A percentile compares a stretch with the other conserved stretches of the same genome.
These are phyloP conservation scores for Cetraspora pellucida DNA, from an alignment of 192 early-diverging fungal genomes.

Conservation along the genomic window DNA sequence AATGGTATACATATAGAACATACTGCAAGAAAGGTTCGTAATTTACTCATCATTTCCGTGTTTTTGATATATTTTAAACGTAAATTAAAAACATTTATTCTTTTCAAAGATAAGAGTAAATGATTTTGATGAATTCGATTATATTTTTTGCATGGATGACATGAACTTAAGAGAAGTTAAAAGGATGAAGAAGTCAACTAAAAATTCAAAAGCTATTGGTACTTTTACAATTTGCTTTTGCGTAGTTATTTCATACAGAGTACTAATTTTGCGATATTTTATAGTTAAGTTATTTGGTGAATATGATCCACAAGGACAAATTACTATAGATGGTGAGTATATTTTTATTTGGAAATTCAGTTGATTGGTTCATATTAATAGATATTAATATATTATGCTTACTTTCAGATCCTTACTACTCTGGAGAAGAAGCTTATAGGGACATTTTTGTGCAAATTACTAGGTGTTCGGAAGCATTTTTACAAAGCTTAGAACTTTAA, in stretches of 20 bases:
- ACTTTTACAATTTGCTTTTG: conserved; percentile 31
- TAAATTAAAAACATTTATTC: neutral
- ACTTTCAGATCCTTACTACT: conserved; percentile 61
- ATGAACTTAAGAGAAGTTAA: too few relatives aligned
- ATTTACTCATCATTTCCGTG: neutral
- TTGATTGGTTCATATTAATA: neutral
- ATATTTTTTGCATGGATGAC: too few relatives aligned
- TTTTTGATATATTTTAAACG: neutral
- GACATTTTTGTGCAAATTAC: conserved; percentile 75
- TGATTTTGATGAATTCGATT: too few relatives aligned
- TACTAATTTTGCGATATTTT: neutral
- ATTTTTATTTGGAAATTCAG: neutral
- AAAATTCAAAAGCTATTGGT: conserved; percentile 37
- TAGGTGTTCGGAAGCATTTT: conserved; percentile 69
- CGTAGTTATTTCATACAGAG: neutral
- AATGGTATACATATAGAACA: conserved; percentile 80
- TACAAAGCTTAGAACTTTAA: conserved; percentile 56
- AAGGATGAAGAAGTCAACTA: too few relatives aligned
- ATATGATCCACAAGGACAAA: conserved; percentile 73
- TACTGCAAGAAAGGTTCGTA: conserved; percentile 65
- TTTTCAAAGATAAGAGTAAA: neutral
- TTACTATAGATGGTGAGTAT: conserved; percentile 66
- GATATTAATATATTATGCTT: neutral
- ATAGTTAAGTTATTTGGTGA: conserved; percentile 76
- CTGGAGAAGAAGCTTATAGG: conserved; percentile 73